A percentile compares a stretch with the other conserved stretches of the same genome.
Evolutionary conservation across 345 rosid genomes (phyloP).

Genomic region (Corymbia maculata): DNA sequence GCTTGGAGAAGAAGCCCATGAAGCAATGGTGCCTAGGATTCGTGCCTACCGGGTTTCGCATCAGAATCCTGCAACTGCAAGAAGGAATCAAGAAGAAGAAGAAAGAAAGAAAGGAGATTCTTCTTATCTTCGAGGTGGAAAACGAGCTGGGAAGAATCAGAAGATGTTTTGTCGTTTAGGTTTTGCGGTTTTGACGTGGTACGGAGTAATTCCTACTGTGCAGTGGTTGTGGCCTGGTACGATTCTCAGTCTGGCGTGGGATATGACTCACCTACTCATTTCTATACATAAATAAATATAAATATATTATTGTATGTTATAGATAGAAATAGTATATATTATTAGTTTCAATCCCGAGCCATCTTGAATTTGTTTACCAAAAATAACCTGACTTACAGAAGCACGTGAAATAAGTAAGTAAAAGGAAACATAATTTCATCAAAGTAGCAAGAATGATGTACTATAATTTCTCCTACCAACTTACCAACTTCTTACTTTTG

Average conservation of each 20-base stretch:
- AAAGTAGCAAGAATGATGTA: background rate
- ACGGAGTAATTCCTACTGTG: background rate
- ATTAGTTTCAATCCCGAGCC: background rate
- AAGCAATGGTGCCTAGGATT: background rate
- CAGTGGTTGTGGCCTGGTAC: too few relatives aligned
- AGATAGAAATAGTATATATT: too few relatives aligned
- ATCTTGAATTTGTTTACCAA: background rate
- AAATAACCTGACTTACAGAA: background rate
- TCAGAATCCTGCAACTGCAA: background rate
- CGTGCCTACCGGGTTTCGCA: background rate
- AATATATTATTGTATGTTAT: too few relatives aligned
- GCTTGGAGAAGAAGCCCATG: background rate
- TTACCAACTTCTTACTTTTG: background rate
- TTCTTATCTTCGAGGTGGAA: background rate
- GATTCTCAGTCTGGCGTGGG: background rate
- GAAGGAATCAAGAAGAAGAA: background rate
- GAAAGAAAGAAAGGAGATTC: background rate
- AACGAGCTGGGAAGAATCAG: background rate
- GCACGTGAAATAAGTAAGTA: background rate
- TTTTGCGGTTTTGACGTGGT: background rate
- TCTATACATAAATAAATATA: too few relatives aligned
- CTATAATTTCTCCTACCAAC: background rate
- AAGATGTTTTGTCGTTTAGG: background rate
- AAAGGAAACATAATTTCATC: background rate
- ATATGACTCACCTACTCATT: background rate